Base-by-base conservation (phyloP, 768 basidiomycete genomes). In the Pisolithus orientalis region DNA sequence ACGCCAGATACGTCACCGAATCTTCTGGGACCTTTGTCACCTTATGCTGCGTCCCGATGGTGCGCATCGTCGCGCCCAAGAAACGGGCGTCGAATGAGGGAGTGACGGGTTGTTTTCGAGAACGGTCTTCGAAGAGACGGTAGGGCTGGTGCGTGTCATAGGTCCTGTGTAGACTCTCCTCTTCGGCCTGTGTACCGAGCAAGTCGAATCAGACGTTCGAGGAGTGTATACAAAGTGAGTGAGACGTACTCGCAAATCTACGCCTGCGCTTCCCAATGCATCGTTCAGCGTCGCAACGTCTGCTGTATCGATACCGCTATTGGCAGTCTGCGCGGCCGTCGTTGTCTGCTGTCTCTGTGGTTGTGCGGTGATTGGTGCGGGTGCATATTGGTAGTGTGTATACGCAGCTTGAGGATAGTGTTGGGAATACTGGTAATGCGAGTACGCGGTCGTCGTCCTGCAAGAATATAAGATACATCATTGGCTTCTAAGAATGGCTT, bases 231-330 rank as follows among this genome's bases (percentile, higher is more conserved):
- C 43, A 28, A 31, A 50, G 28, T 14, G 31, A 17, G 24, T 34
- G 11, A 24, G 16, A 67, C 76, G 55, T 57, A 87, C 89, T 64
- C 86, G 71, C n/a, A 93, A 70, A 70, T 93, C 90, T 6, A 93
- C 89, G 10, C 90, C 90, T 6, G 89, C 90, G 62, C 88, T 90
- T 5, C 89, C 90, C 1, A 93, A 70, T 4, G 89, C 90, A 58
- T 93, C 90, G 51, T 90, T 91, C 40, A 93, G 62, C 6, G 85
- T 87, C 10, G 88, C 80, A 32, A 91, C 79, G 60, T 91, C 89
- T 4, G 83, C 69, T 3, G 81, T 82, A 58, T 87, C 86, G 52
- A 82, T 72, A 1, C 69, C 70, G 42, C 65, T 66, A 38, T 56
- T 69, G 11, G 58, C 53, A 2, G 34, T 3, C 34, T 13, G 34